Evolutionary conservation across 768 basidiomycete species (phyloP).

Genomic region (Amanita molliuscula): DNA sequence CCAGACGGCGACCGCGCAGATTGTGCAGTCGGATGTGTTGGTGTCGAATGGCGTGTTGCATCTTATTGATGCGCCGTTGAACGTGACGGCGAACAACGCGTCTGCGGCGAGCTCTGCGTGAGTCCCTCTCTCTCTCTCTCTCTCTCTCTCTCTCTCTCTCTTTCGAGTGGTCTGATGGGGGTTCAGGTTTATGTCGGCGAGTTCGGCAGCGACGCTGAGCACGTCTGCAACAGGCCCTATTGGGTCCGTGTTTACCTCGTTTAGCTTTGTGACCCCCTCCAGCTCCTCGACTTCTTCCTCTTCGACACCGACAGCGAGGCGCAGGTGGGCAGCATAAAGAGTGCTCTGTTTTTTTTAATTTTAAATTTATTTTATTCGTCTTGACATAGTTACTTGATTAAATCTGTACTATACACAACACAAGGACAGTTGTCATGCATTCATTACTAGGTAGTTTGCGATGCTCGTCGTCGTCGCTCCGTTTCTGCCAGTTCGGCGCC

Average conservation of each 20-base stretch:
- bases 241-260: constrained; percentile 11
- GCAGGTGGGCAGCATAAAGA: not conserved
- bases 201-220: constrained; percentile 30
- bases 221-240: constrained; percentile 32
- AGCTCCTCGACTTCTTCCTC: not conserved
- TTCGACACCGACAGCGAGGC: not conserved
- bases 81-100: constrained; percentile 27
- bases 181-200: constrained; percentile 31
- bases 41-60: constrained; percentile 63
- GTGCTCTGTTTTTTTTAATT: not conserved
- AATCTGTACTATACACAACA: no score
- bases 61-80: constrained; percentile 44
- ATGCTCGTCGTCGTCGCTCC: no score
- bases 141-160: not conserved
- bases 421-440: no score
- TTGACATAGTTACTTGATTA: no score
- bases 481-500: no score
- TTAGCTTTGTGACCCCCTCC: not conserved
- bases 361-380: not conserved
- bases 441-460: no score
- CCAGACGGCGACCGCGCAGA: constrained; percentile 28
- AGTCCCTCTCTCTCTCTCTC: constrained; percentile 13
- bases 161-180: not conserved
- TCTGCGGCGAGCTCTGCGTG: constrained; percentile 46
- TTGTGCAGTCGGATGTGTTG: constrained; percentile 51